Conservation (phyloP, 2,329 filamentous ascomycete genomes). For the Cladosporium sp. region DNA sequence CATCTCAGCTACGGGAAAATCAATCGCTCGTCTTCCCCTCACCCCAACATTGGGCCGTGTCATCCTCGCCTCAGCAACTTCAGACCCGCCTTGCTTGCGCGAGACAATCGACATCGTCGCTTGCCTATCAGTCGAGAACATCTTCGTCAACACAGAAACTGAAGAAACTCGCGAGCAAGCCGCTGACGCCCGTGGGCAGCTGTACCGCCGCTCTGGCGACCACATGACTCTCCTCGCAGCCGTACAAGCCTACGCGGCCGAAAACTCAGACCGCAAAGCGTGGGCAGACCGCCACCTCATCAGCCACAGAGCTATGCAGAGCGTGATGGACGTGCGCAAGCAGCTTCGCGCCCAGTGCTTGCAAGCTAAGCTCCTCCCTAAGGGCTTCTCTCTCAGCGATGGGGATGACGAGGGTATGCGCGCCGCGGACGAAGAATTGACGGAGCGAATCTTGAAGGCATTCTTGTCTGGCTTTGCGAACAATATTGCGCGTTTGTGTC, state of each 20-base stretch:
- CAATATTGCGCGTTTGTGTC: slow-evolving; percentile 58
- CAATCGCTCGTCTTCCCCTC: slow-evolving; percentile 79
- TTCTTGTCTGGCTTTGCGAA: slow-evolving; percentile 56
- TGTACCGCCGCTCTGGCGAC: slow-evolving; percentile 59
- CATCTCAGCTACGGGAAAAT: slow-evolving; percentile 71
- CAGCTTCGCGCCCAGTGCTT: slow-evolving; percentile 56
- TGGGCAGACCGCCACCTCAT: slow-evolving; percentile 59
- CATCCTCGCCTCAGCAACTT: slow-evolving; percentile 70
- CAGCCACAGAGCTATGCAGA: slow-evolving; percentile 61
- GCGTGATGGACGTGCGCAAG: slow-evolving; percentile 62
- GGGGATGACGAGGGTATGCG: slow-evolving; percentile 12
- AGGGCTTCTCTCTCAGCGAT: neutral
- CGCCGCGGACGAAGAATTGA: slow-evolving; percentile 47
- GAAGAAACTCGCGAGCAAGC: slow-evolving; percentile 59
- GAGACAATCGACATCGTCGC: slow-evolving; percentile 83
- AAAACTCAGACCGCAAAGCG: slow-evolving; percentile 54
- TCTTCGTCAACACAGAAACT: slow-evolving; percentile 57
- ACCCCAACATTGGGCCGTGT: slow-evolving; percentile 78
- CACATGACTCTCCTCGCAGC: slow-evolving; percentile 60
- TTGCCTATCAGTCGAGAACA: slow-evolving; percentile 60
- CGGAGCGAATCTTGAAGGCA: slow-evolving; percentile 51
- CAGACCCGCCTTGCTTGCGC: slow-evolving; percentile 67
- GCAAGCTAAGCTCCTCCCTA: slow-evolving; percentile 38
- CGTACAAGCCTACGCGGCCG: slow-evolving; percentile 56
- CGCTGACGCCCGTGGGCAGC: slow-evolving; percentile 50